phyloP scores from a whole-genome alignment of 2,329 filamentous ascomycete genomes.

The Sarocladium brachiariae region DNA sequence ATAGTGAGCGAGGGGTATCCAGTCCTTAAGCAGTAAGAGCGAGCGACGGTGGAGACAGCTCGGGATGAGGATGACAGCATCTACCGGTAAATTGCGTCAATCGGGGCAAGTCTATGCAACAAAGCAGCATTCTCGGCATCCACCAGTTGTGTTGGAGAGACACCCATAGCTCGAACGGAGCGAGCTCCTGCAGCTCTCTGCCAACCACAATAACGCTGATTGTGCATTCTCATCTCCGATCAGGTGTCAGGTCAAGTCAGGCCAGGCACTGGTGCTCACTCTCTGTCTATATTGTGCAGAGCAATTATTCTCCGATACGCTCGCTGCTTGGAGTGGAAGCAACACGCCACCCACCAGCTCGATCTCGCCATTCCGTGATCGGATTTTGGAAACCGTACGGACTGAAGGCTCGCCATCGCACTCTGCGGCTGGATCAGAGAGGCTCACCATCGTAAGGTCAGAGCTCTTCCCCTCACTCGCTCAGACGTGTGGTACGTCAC shows the following conservation, averaged over 20 bases:
- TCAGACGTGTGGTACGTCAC: too few relatives aligned
- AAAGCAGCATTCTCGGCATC: neutral
- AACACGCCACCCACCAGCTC: neutral
- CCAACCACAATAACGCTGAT: neutral
- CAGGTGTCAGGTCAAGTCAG: too few relatives aligned
- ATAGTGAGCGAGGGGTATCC: neutral
- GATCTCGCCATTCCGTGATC: conserved; percentile 6
- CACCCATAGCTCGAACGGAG: neutral
- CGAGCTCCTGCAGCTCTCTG: neutral
- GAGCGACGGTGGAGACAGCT: neutral
- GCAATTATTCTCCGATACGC: neutral
- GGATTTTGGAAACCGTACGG: neutral
- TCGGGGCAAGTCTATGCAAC: neutral
- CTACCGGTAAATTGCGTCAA: neutral
- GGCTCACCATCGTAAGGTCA: neutral
- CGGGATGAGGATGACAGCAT: neutral
- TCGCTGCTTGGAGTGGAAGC: neutral
- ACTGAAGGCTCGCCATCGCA: neutral
- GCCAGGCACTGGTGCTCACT: too few relatives aligned
- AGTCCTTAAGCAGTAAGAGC: neutral
- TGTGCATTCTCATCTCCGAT: neutral
- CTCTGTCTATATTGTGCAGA: too few relatives aligned
- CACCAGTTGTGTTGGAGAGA: neutral
- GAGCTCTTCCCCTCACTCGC: too few relatives aligned
- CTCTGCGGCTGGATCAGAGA: neutral